phyloP scores from a whole-genome alignment of 345 rosid genomes.

The Populus simonii region DNA sequence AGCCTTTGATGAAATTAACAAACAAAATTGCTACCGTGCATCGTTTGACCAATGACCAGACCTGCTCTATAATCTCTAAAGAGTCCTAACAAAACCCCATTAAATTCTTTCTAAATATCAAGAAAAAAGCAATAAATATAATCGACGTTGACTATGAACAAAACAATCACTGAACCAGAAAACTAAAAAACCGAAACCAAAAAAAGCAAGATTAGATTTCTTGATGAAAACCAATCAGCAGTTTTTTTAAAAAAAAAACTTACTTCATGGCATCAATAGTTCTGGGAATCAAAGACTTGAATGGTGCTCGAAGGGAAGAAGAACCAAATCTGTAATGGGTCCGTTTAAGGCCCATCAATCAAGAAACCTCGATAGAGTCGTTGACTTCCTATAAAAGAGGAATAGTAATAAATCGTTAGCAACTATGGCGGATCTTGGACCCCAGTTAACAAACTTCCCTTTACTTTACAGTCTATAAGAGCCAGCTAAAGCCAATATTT shows the following conservation, averaged over 20 bases:
- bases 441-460: not conserved
- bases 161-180: not conserved
- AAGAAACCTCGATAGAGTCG: not conserved
- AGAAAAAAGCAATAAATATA: too few species aligned
- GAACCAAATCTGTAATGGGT: slow-evolving; percentile 26
- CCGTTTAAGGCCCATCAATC: slow-evolving; percentile 41
- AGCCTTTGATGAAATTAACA: too few species aligned
- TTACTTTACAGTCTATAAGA: not conserved
- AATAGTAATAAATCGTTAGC: slow-evolving; percentile 17
- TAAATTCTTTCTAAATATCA: too few species aligned
- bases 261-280: slow-evolving; percentile 52
- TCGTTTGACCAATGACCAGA: too few species aligned
- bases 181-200: not conserved
- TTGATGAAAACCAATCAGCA: not conserved
- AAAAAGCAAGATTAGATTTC: not conserved
- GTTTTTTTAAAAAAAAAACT: slow-evolving; percentile 24
- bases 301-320: slow-evolving; percentile 21
- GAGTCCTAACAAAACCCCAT: too few species aligned
- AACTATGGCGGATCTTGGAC: slow-evolving; percentile 41
- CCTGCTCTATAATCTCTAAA: too few species aligned
- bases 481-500: not conserved
- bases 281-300: slow-evolving; percentile 38
- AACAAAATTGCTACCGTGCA: too few species aligned
- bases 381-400: not conserved
- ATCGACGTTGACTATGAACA: not conserved